Conservation (phyloP, 495 filamentous ascomycete genomes). For the Neurospora intermedia region DNA sequence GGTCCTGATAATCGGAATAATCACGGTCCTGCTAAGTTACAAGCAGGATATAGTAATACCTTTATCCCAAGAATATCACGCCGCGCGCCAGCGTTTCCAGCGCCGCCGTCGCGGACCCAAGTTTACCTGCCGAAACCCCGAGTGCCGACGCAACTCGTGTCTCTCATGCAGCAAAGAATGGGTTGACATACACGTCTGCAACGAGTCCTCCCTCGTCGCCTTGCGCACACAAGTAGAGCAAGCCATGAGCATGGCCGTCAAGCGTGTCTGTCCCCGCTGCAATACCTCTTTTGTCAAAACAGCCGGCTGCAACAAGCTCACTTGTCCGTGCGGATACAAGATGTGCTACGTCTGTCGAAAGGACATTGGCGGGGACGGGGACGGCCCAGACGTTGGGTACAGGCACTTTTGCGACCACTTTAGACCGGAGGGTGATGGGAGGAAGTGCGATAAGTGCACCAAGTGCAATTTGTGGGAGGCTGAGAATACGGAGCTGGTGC, state of each 20-base stretch:
- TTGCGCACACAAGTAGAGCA: conserved; percentile 81
- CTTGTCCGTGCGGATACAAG: conserved; percentile 92
- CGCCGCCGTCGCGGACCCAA: conserved; percentile 55
- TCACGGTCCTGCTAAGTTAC: conserved; percentile 29
- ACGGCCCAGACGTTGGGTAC: conserved; percentile 55
- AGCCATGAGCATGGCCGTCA: conserved; percentile 85
- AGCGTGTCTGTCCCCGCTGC: conserved; percentile 89
- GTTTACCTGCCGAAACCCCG: conserved; percentile 60
- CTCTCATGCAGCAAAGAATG: conserved; percentile 58
- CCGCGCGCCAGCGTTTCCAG: conserved; percentile 47
- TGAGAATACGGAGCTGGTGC: conserved; percentile 74
- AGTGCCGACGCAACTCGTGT: conserved; percentile 62
- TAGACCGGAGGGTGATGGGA: conserved; percentile 56
- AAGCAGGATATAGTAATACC: conserved; percentile 22
- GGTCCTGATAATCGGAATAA: conserved; percentile 20
- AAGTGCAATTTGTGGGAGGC: conserved; percentile 83
- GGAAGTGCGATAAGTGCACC: conserved; percentile 63
- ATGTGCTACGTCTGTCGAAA: conserved; percentile 92
- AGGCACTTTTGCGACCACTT: conserved; percentile 94
- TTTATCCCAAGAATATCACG: conserved; percentile 32
- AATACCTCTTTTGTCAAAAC: conserved; percentile 83
- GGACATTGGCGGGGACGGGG: conserved; percentile 40
- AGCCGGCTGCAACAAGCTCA: conserved; percentile 90
- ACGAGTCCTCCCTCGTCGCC: conserved; percentile 72
- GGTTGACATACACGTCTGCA: conserved; percentile 64